Base-by-base conservation (phyloP, 1,139 yeast genomes). In the Taphrina deformans region DNA sequence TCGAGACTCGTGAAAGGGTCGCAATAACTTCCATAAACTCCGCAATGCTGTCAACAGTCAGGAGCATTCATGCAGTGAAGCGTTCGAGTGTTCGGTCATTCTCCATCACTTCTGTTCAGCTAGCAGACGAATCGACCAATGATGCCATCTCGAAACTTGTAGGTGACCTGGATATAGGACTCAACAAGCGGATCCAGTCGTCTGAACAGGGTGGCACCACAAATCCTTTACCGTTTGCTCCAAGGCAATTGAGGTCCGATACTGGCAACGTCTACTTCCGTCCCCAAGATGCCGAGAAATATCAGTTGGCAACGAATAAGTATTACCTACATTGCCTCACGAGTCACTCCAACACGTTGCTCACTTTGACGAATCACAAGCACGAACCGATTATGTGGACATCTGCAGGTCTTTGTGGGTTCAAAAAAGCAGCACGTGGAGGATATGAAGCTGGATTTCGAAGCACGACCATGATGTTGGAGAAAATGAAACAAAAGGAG, bases 371-470 rank as follows among this genome's bases (percentile, higher is more conserved):
- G 23, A 65, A 65, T 31, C 50, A 55, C 16, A 24, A 62, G 53
- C 61, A 65, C 31, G 63, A 65, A 18, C 67, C 66, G 14, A 23
- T 65, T 24, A 62, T 65, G 44, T 60, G 67, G 53, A 38, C 65
- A 12, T 75, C 68, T 9, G 62, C 78, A 1, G 80, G 80, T 24
- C 73, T 72, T 65, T 72, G 76, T 29, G 80, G 80, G 14, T 77
- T 73, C 81, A 74, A 70, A 75, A 82, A 71, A 74, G 80, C 73
- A 73, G 83, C 70, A 76, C 76, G 97, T 78, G 89, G 95, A 65
- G 96, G 91, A 75, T 90, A 89, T 73, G 98, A 92, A 77, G 97
- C 96, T 0, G 89, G 63, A 12, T 59, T 59, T 33, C 10, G 63
- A 29, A 59, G 63, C 38, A 48, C 56, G 40, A 59, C 55, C 50